These are phyloP conservation scores for Lyophyllum decastes DNA, from an alignment of 768 basidiomycete species.

Conservation along the genomic window DNA sequence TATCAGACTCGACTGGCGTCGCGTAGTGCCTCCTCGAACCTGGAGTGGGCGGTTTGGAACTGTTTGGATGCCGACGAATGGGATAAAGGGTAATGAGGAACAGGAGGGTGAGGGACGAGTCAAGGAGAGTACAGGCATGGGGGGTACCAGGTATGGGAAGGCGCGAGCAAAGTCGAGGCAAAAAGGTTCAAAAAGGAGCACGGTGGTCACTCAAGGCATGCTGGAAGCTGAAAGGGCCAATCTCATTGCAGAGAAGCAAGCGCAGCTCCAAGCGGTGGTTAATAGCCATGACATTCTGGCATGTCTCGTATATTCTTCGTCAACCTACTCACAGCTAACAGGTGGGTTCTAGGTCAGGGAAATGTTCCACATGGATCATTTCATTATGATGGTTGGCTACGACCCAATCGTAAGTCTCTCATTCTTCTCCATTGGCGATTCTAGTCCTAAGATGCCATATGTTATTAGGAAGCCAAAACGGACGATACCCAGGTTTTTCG, in stretches of 20 bases:
- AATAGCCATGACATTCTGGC: constrained; percentile 77
- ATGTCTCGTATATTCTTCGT: constrained; percentile 31
- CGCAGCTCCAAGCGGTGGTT: constrained; percentile 55
- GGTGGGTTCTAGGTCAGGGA: constrained; percentile 67
- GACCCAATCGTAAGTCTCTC: constrained; percentile 64
- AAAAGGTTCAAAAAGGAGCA: constrained; percentile 5
- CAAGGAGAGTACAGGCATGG: constrained; percentile 10
- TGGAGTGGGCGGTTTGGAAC: constrained; percentile 4
- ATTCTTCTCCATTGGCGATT: background rate
- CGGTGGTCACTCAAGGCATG: constrained; percentile 23
- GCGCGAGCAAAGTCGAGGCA: constrained; percentile 16
- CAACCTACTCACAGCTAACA: constrained; percentile 4
- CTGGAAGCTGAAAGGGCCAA: constrained; percentile 39
- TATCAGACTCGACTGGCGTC: constrained; percentile 10
- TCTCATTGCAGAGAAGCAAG: constrained; percentile 61
- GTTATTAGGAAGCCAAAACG: constrained; percentile 62
- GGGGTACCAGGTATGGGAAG: constrained; percentile 21
- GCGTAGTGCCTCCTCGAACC: constrained; percentile 6
- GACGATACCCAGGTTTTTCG: constrained; percentile 75
- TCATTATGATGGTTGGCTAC: constrained; percentile 72
- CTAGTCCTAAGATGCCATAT: background rate
- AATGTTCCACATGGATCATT: constrained; percentile 86
- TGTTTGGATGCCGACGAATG: constrained; percentile 13
- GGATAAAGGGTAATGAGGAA: constrained; percentile 11
- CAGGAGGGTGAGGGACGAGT: constrained; percentile 4